Evolutionary conservation across 1,284 basidiomycete genomes (phyloP).

Genomic region (Chalciporus sp.): DNA sequence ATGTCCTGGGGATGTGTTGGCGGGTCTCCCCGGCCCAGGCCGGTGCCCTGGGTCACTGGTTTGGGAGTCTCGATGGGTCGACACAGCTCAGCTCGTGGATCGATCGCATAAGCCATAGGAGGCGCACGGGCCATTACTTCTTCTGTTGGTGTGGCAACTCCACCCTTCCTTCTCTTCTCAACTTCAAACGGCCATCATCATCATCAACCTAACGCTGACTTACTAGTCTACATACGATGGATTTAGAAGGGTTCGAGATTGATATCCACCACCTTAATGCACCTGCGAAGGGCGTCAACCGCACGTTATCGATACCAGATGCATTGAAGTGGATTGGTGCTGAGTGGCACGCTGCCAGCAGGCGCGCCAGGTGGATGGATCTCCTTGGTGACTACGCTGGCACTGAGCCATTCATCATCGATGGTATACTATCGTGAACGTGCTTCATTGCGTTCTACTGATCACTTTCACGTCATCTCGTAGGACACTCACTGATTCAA

Average conservation of each 20-base stretch:
- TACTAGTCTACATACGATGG: conserved; percentile 21
- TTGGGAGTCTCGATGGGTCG: neutral
- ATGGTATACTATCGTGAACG: conserved; percentile 45
- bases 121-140: conserved; percentile 18
- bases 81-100: too few relatives aligned
- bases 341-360: conserved; percentile 43
- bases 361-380: conserved; percentile 63
- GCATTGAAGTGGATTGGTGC: conserved; percentile 37
- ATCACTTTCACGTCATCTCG: neutral
- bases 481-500: conserved; percentile 66
- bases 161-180: neutral
- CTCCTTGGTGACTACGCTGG: conserved; percentile 72
- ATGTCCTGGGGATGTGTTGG: too few relatives aligned
- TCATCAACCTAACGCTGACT: neutral
- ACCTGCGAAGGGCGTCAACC: neutral
- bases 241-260: conserved; percentile 35
- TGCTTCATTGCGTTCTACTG: conserved; percentile 1
- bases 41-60: neutral
- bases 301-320: conserved; percentile 14
- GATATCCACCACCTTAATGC: neutral
- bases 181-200: neutral
- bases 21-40: neutral
- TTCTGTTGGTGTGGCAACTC: neutral
- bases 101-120: neutral
- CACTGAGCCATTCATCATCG: conserved; percentile 64